phyloP scores from a whole-genome alignment of 176 grass and related monocot species.

The Cenchrus fungigraminus region DNA sequence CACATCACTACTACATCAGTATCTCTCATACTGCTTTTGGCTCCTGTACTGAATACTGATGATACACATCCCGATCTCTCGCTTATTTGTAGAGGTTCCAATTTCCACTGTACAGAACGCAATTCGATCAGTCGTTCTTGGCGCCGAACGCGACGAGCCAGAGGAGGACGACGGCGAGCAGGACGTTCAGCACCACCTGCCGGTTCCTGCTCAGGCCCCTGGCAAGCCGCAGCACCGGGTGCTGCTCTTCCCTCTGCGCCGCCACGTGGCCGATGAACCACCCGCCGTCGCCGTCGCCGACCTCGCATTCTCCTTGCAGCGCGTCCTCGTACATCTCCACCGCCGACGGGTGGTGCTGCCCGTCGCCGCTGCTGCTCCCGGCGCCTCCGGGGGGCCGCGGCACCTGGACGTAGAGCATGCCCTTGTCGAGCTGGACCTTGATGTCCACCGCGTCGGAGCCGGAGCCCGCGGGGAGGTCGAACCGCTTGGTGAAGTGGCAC shows the following conservation, averaged over 20 bases:
- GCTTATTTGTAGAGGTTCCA: neutral
- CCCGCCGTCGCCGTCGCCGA: neutral
- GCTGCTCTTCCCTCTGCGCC: neutral
- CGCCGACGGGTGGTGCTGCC: neutral
- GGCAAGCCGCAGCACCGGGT: conserved; percentile 22
- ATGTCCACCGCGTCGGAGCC: conserved; percentile 32
- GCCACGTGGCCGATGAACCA: neutral
- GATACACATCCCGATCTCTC: neutral
- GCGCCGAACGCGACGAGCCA: conserved; percentile 51
- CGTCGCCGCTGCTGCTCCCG: neutral
- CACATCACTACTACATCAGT: neutral
- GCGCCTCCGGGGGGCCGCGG: neutral
- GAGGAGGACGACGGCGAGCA: conserved; percentile 54
- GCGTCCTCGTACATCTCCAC: conserved; percentile 10
- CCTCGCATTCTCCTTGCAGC: neutral
- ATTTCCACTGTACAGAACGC: neutral
- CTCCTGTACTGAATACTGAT: neutral
- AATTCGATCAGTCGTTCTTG: conserved; percentile 27
- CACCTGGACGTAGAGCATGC: conserved; percentile 59
- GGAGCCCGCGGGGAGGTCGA: conserved; percentile 45
- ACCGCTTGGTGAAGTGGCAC: conserved; percentile 57
- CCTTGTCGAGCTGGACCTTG: conserved; percentile 63
- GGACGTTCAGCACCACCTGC: conserved; percentile 55
- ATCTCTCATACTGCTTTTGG: neutral
- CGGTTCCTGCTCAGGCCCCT: conserved; percentile 45